These are phyloP conservation scores for Taxawa tesnikishii DNA, from an alignment of 2,329 filamentous ascomycete genomes.

Conservation along the genomic window DNA sequence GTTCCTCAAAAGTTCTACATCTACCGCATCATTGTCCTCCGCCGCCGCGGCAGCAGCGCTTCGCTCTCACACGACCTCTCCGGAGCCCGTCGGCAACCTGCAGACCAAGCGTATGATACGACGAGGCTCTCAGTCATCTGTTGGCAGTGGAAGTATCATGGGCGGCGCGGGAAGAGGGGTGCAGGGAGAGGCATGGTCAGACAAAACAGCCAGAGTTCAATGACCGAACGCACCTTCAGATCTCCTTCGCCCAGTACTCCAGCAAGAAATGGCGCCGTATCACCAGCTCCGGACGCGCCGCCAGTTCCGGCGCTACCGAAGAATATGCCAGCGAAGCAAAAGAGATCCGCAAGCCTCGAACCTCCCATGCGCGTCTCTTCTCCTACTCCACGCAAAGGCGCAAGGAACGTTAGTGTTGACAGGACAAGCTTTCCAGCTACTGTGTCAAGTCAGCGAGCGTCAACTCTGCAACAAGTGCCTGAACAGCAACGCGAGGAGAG, in stretches of 20 bases:
- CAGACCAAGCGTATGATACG: conserved; percentile 78
- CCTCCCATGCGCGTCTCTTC: conserved; percentile 34
- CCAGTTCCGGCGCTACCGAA: conserved; percentile 60
- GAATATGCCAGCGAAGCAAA: conserved; percentile 17
- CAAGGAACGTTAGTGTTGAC: conserved; percentile 18
- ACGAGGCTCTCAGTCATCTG: conserved; percentile 61
- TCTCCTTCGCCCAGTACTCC: conserved; percentile 51
- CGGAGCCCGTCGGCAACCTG: conserved; percentile 67
- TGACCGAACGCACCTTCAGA: conserved; percentile 81
- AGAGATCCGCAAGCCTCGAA: conserved; percentile 39
- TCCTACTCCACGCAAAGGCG: conserved; percentile 26
- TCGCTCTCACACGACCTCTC: conserved; percentile 62
- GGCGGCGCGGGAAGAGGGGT: conserved; percentile 10
- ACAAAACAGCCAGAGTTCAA: conserved; percentile 61
- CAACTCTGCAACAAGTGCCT: conserved; percentile 26
- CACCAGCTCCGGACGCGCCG: conserved; percentile 35
- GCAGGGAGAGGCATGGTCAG: conserved; percentile 43
- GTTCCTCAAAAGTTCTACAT: conserved; percentile 56
- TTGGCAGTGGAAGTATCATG: conserved; percentile 34
- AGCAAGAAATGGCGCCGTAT: conserved; percentile 14
- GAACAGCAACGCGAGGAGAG: conserved; percentile 30
- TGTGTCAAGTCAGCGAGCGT: conserved; percentile 8
- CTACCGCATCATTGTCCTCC: conserved; percentile 59
- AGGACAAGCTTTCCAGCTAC: conserved; percentile 8
- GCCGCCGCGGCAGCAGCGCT: conserved; percentile 81